Evolutionary conservation across 2,329 filamentous ascomycete species (phyloP).

Genomic region (Orbilia ellipsospora): DNA sequence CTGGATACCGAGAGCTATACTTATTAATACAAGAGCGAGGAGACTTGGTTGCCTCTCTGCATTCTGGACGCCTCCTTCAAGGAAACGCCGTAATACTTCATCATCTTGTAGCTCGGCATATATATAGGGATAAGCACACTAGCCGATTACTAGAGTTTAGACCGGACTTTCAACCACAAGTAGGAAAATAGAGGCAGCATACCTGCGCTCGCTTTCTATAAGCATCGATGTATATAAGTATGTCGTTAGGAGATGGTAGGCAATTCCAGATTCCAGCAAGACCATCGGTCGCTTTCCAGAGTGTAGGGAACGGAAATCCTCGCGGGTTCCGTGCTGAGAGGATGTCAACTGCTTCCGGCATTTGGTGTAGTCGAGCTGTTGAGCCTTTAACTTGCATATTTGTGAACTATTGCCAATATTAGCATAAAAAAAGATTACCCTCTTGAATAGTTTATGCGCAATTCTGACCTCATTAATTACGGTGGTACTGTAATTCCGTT

Average conservation of each 20-base stretch:
- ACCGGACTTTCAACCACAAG: neutral
- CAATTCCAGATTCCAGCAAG: constrained; percentile 39
- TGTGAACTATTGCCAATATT: constrained; percentile 33
- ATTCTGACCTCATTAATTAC: constrained; percentile 44
- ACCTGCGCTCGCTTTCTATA: constrained; percentile 44
- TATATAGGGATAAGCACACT: constrained; percentile 53
- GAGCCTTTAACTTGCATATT: constrained; percentile 48
- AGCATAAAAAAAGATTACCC: neutral
- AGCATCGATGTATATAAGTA: constrained; percentile 27
- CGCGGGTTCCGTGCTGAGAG: constrained; percentile 40
- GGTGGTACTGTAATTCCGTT: constrained; percentile 17
- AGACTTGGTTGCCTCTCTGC: constrained; percentile 49
- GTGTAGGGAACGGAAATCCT: constrained; percentile 43
- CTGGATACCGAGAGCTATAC: constrained; percentile 50
- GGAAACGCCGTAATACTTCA: constrained; percentile 32
- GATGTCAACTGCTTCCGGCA: constrained; percentile 45
- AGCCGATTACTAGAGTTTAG: neutral
- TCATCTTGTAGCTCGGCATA: constrained; percentile 52
- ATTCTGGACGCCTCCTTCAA: constrained; percentile 44
- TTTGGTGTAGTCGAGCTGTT: constrained; percentile 23
- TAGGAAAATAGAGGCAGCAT: neutral
- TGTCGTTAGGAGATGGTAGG: constrained; percentile 36
- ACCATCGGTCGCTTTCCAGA: constrained; percentile 50
- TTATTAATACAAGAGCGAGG: constrained; percentile 44
- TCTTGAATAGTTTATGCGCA: neutral